These are phyloP conservation scores for Xylaria sp. DNA, from an alignment of 2,329 filamentous ascomycete species.

Conservation along the genomic window DNA sequence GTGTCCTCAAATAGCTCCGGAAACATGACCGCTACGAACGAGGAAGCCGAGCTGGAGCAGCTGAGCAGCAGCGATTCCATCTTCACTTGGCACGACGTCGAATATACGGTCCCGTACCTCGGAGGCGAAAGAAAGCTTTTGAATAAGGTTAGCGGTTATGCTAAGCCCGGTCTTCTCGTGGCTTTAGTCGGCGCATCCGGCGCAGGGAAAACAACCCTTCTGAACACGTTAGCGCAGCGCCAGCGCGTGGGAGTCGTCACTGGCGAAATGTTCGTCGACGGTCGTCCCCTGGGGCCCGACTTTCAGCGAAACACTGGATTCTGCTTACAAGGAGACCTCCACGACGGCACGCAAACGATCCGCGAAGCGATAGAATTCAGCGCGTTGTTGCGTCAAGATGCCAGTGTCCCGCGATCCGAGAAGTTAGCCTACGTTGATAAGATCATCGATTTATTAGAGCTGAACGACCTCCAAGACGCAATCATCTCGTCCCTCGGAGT, in stretches of 20 bases:
- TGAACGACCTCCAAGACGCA: constrained; percentile 74
- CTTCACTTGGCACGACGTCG: constrained; percentile 77
- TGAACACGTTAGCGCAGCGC: constrained; percentile 80
- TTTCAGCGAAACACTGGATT: constrained; percentile 78
- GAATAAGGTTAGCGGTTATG: constrained; percentile 79
- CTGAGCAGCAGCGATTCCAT: constrained; percentile 69
- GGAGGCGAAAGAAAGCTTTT: constrained; percentile 70
- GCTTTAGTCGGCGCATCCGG: constrained; percentile 85
- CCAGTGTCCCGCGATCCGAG: constrained; percentile 75
- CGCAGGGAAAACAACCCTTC: constrained; percentile 84
- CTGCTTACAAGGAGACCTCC: constrained; percentile 78
- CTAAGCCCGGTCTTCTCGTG: constrained; percentile 82
- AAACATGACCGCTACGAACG: constrained; percentile 38
- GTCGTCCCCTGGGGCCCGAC: constrained; percentile 66
- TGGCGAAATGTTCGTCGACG: constrained; percentile 80
- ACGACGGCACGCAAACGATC: constrained; percentile 79
- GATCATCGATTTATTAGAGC: constrained; percentile 86
- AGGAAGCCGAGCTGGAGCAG: constrained; percentile 54
- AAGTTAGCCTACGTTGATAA: constrained; percentile 92
- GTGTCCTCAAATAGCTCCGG: constrained; percentile 43
- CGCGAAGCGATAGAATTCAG: constrained; percentile 86
- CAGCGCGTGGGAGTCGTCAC: constrained; percentile 72
- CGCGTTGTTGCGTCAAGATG: constrained; percentile 85
- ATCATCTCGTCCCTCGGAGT: constrained; percentile 73
- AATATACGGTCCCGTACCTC: constrained; percentile 78